phyloP scores from a whole-genome alignment of 305 asterid genomes.

The Fraxinus nigra region DNA sequence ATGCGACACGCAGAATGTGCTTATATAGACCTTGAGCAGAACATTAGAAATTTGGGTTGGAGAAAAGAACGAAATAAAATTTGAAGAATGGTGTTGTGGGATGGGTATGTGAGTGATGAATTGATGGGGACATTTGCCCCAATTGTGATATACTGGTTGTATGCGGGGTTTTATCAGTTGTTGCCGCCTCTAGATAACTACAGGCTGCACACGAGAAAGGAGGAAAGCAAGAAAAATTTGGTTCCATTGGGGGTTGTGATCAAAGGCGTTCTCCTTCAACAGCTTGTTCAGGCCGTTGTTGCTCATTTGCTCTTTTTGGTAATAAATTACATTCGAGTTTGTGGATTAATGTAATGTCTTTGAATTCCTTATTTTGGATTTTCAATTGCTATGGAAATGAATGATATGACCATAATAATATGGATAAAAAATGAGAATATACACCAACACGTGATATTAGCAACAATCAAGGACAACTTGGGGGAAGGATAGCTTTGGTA shows the following conservation, averaged over 20 bases:
- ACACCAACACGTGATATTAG: neutral
- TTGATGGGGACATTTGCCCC: constrained; percentile 86
- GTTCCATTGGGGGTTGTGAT: constrained; percentile 64
- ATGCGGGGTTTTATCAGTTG: constrained; percentile 71
- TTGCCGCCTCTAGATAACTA: constrained; percentile 63
- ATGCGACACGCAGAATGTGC: constrained; percentile 23
- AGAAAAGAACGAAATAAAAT: constrained; percentile 13
- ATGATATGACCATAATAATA: neutral
- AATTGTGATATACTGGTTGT: constrained; percentile 72
- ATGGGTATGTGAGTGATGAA: constrained; percentile 72
- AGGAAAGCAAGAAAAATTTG: constrained; percentile 64
- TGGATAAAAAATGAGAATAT: neutral
- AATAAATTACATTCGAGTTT: constrained; percentile 21
- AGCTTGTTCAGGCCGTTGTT: constrained; percentile 60
- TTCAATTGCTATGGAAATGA: neutral
- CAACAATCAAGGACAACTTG: neutral
- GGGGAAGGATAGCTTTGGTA: neutral
- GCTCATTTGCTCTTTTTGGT: constrained; percentile 73
- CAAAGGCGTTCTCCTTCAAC: constrained; percentile 78
- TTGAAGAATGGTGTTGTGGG: constrained; percentile 70
- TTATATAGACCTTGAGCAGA: constrained; percentile 35
- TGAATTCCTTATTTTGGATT: neutral
- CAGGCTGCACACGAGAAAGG: constrained; percentile 65
- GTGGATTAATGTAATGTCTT: neutral
- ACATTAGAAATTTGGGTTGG: constrained; percentile 4